Evolutionary conservation across 2,329 filamentous ascomycete species (phyloP), one percentile per base, ranked within the genome.

Genomic region (Colletotrichum liaoningense): DNA sequence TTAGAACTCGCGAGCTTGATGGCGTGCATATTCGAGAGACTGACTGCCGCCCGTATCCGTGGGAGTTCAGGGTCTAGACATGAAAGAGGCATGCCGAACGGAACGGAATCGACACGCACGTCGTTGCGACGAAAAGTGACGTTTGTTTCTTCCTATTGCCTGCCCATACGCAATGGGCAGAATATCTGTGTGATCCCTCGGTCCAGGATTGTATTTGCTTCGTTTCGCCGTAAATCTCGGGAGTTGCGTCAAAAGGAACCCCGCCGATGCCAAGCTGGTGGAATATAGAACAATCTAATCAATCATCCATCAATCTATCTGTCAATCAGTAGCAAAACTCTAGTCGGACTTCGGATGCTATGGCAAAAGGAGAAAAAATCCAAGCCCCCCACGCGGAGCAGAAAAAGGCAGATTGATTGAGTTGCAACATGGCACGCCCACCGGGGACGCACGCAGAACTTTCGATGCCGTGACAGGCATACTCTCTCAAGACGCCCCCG

Each of bases 321-420:
- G 16, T 42, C 35, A 42, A 16, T 42, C 35, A 42, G 35, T 42
- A 42, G 42, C 16, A 49, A 49, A n/a, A 49, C 19, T 54, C 38
- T 70, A 42, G 14, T 42, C 38, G 38, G 38, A 42, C 49, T 35
- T 24, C 22, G 55, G 28, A 60, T 60, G 42, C 28, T n/a, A 14
- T 28, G 33, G 19, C 8, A 42, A 42, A 16, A 42, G 14, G 38
- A 42, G 16, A 42, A 42, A 42, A 38, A 38, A 16, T 6, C 5
- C 38, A 3, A 49, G 19, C 49, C 67, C 70, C 70, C 70, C 70
- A 73, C 67, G 70, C 55, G n/a, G n/a, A 28, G 46, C 38, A 58
- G 19, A n/a, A 49, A 49, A 46, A 55, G 60, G 26, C 5, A 16
- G 52, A 26, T 49, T 28, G 6, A 70, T 49, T 46, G 59, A 70